Evolutionary conservation across 495 filamentous ascomycete genomes (phyloP).

Genomic region (Podospora fimiseda): DNA sequence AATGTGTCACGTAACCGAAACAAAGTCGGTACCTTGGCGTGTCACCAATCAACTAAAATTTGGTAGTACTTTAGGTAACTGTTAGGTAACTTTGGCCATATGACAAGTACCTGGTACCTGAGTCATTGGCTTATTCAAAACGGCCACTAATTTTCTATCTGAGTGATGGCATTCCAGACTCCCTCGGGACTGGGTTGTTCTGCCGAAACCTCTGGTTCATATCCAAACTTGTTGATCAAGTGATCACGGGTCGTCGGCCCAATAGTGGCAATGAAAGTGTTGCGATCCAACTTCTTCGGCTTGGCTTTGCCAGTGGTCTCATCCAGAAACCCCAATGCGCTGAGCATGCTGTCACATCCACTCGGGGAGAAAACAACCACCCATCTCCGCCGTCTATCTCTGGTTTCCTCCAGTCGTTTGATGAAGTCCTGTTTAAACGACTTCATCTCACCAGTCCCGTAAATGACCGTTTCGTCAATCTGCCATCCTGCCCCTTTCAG

Average conservation of each 20-base stretch:
- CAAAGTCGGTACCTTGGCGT: constrained; percentile 9
- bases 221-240: constrained; percentile 58
- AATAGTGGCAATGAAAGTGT: constrained; percentile 72
- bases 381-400: constrained; percentile 52
- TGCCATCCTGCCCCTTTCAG: constrained; percentile 51
- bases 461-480: constrained; percentile 75
- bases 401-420: constrained; percentile 35
- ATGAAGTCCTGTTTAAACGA: constrained; percentile 64
- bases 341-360: constrained; percentile 76
- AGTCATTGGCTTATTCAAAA: background rate
- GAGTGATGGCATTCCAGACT: constrained; percentile 59
- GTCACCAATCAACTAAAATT: background rate
- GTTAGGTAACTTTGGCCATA: constrained; percentile 8
- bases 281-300: constrained; percentile 18
- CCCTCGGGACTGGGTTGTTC: constrained; percentile 77
- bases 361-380: constrained; percentile 91
- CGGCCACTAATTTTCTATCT: too few species aligned
- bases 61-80: constrained; percentile 9
- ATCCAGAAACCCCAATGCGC: constrained; percentile 54
- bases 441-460: constrained; percentile 74
- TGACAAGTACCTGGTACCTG: background rate
- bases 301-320: constrained; percentile 39
- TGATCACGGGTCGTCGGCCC: constrained; percentile 86
- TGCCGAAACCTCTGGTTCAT: constrained; percentile 77
- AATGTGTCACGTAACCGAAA: constrained; percentile 3